Conservation (phyloP, 345 rosid species). For the Linum lewisii region DNA sequence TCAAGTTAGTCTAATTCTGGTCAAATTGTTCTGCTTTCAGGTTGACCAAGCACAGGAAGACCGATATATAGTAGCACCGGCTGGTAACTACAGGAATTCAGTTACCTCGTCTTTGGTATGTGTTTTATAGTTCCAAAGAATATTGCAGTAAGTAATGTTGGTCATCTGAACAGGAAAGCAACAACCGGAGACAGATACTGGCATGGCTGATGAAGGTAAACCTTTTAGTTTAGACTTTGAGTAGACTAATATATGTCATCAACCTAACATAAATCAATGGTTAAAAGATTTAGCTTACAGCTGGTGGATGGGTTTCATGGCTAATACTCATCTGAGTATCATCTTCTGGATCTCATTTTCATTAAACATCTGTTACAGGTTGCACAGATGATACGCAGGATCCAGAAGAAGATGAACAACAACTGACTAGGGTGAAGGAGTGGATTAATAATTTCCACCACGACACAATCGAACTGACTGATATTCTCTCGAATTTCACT, state of each 20-base stretch:
- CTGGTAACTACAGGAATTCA: conserved; percentile 42
- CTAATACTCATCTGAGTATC: background rate
- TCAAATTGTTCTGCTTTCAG: conserved; percentile 23
- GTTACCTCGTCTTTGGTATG: background rate
- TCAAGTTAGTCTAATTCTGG: too few species aligned
- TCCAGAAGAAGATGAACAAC: conserved; percentile 68
- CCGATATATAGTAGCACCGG: conserved; percentile 49
- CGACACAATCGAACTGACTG: conserved; percentile 51
- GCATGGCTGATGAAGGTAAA: conserved; percentile 60
- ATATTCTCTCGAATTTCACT: conserved; percentile 68
- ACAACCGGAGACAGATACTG: conserved; percentile 37
- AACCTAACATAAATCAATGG: background rate
- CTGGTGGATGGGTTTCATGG: background rate
- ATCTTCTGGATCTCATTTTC: background rate
- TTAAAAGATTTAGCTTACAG: background rate
- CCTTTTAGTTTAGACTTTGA: background rate
- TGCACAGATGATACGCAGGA: conserved; percentile 70
- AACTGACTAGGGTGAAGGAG: conserved; percentile 68
- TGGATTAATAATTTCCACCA: conserved; percentile 55
- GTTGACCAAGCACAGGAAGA: conserved; percentile 49
- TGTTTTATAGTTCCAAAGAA: background rate
- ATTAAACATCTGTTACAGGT: conserved; percentile 4
- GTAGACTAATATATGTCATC: background rate
- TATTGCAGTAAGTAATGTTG: background rate
- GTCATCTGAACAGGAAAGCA: conserved; percentile 43